A percentile compares a stretch with the other conserved stretches of the same genome.
phyloP scores from a whole-genome alignment of 2,329 filamentous ascomycete species.

The Xylaria arbuscula region DNA sequence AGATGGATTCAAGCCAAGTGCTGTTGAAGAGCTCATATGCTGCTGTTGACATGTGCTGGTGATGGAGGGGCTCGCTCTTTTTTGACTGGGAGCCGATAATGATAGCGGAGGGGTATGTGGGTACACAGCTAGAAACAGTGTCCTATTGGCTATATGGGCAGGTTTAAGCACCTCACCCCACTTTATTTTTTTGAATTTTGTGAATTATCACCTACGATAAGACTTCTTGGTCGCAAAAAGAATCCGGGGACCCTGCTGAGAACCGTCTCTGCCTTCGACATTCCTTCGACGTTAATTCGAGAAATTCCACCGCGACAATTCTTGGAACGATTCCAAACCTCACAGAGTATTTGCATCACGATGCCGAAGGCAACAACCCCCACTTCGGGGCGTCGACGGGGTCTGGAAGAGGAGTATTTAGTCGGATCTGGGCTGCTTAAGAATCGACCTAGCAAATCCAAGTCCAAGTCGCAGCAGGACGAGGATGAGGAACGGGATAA shows the following conservation, averaged over 20 bases:
- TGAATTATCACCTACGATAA: constrained; percentile 18
- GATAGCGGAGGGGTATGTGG: constrained; percentile 40
- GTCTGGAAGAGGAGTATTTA: constrained; percentile 86
- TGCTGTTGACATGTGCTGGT: not conserved
- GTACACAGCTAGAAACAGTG: not conserved
- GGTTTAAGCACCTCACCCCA: constrained; percentile 16
- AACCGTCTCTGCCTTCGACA: not conserved
- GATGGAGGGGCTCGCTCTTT: constrained; percentile 38
- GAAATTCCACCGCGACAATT: not conserved
- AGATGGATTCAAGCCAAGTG: not conserved
- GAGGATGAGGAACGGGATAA: constrained; percentile 72
- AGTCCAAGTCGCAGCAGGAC: constrained; percentile 74
- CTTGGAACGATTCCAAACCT: not conserved
- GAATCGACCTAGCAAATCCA: constrained; percentile 71
- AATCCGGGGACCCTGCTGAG: constrained; percentile 1
- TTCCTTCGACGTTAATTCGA: not conserved
- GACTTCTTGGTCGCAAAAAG: constrained; percentile 2
- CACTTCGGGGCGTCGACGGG: constrained; percentile 67
- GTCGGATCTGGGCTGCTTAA: constrained; percentile 73
- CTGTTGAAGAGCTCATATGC: constrained; percentile 3
- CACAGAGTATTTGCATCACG: constrained; percentile 11
- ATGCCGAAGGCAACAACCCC: constrained; percentile 85
- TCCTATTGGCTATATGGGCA: constrained; percentile 13
- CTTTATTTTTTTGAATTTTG: constrained; percentile 37
- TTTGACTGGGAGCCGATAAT: constrained; percentile 32